Conservation (phyloP, 176 grass and related monocot species). For the Poa annua region DNA sequence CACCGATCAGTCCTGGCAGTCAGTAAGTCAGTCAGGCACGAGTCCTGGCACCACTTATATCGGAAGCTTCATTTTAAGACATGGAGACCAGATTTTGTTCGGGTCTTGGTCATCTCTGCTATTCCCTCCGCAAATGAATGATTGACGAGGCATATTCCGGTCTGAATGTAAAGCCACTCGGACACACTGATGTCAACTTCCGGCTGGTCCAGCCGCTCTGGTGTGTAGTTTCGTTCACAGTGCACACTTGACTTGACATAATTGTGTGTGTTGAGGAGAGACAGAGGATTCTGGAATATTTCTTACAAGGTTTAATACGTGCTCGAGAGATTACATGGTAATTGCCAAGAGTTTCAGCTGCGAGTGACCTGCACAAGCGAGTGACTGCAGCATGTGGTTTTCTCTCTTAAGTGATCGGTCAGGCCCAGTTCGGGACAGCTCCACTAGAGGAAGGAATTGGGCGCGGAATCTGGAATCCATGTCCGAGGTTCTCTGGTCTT, state of each 20-base stretch:
- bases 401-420: background rate
- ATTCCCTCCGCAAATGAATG: background rate
- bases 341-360: background rate
- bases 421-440: background rate
- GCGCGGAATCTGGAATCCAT: background rate
- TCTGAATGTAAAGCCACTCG: background rate
- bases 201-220: background rate
- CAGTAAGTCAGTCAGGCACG: background rate
- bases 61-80: background rate
- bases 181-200: background rate
- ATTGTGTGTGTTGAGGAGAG: background rate
- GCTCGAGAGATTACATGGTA: slow-evolving; percentile 1
- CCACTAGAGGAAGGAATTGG: background rate
- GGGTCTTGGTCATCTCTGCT: background rate
- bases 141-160: background rate
- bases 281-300: background rate
- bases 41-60: background rate
- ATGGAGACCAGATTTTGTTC: background rate
- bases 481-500: background rate
- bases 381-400: background rate
- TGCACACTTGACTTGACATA: slow-evolving; percentile 9
- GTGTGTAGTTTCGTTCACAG: background rate
- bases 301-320: background rate
- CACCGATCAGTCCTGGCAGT: background rate
- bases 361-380: background rate